Conservation (phyloP, 202 grass and related monocot species). For the Zoysia matrella region DNA sequence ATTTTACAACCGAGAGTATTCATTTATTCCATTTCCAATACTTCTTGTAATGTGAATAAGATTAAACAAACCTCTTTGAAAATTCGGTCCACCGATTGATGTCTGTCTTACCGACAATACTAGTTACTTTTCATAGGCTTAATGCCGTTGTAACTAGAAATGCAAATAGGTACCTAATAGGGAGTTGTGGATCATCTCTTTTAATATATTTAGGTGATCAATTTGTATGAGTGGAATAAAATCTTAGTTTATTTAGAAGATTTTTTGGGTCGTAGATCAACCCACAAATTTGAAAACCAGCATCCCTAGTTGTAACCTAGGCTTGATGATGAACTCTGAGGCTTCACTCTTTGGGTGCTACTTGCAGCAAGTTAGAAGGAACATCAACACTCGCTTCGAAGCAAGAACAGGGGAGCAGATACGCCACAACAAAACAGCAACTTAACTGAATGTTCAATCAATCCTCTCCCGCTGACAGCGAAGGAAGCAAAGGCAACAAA, state of each 20-base stretch:
- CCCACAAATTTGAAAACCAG: too few relatives aligned
- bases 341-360: not conserved
- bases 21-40: not conserved
- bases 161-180: too few relatives aligned
- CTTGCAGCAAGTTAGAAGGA: not conserved
- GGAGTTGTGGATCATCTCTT: too few relatives aligned
- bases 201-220: too few relatives aligned
- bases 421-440: not conserved
- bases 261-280: too few relatives aligned
- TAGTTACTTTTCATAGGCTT: too few relatives aligned
- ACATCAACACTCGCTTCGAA: not conserved
- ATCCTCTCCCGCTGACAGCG: not conserved
- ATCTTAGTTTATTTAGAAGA: too few relatives aligned
- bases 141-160: too few relatives aligned
- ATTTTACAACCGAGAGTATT: not conserved
- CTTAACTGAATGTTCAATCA: not conserved
- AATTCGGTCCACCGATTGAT: not conserved
- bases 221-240: too few relatives aligned
- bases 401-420: not conserved
- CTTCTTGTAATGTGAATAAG: conserved; percentile 31
- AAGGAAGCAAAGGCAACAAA: not conserved
- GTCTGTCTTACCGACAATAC: not conserved
- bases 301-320: too few relatives aligned
- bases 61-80: not conserved
- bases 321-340: not conserved